Percentiles rank a stretch among this genome's conserved stretches.
phyloP scores from a whole-genome alignment of 345 rosid species.

The Psidium guajava region DNA sequence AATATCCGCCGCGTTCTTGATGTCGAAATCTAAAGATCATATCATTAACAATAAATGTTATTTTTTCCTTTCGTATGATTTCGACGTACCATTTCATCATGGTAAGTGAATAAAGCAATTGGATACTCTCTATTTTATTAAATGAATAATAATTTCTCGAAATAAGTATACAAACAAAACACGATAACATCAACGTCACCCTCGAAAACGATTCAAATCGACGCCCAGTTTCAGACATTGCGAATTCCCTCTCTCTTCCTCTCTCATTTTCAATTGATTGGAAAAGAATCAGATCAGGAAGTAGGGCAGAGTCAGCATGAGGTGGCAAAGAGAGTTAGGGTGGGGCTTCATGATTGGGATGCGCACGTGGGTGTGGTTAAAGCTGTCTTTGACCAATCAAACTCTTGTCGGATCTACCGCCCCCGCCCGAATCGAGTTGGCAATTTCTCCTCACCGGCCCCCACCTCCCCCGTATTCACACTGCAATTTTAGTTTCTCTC shows the following conservation, averaged over 20 bases:
- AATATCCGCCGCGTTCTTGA: background rate
- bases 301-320: background rate
- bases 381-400: constrained; percentile 20
- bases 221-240: background rate
- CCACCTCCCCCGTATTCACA: too few relatives aligned
- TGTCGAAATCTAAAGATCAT: background rate
- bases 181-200: background rate
- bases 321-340: background rate
- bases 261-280: background rate
- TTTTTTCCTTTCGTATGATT: background rate
- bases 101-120: background rate
- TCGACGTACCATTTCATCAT: background rate
- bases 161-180: background rate
- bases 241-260: too few relatives aligned
- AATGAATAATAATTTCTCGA: background rate
- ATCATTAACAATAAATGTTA: background rate
- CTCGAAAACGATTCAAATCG: background rate
- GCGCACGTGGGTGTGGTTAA: constrained; percentile 17
- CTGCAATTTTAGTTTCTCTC: background rate
- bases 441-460: background rate
- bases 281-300: background rate
- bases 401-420: background rate
- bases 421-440: background rate
- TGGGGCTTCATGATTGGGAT: constrained; percentile 4
- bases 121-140: background rate